A percentile compares a stretch with the other conserved stretches of the same genome.
phyloP scores from a whole-genome alignment of 306 rosid genomes.

The Dalbergia cultrata region DNA sequence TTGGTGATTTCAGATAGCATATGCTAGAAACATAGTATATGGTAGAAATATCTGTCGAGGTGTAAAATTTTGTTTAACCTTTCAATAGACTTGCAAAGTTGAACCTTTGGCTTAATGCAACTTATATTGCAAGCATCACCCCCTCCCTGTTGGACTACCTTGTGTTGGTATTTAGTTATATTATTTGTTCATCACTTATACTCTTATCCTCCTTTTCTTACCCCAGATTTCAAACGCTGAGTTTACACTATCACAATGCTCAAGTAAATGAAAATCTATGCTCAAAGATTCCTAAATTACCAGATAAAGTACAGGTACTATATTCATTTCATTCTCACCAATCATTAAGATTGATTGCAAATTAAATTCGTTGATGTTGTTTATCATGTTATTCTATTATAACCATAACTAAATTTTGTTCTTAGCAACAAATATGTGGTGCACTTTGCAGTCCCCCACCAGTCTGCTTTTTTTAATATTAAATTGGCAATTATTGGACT shows the following conservation, averaged over 20 bases:
- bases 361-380: conserved; percentile 17
- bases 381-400: conserved; percentile 10
- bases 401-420: background rate
- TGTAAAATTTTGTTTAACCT: background rate
- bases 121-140: background rate
- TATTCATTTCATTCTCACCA: background rate
- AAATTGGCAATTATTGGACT: too few relatives aligned
- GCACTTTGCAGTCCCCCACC: too few relatives aligned
- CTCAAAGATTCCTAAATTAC: conserved; percentile 82
- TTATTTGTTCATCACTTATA: conserved; percentile 16
- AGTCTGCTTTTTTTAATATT: too few relatives aligned
- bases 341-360: conserved; percentile 7
- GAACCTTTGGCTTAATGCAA: background rate
- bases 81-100: background rate
- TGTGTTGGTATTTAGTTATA: background rate
- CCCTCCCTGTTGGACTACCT: too few relatives aligned
- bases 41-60: background rate
- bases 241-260: conserved; percentile 71
- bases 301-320: conserved; percentile 87
- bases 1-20: too few relatives aligned
- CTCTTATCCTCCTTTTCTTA: conserved; percentile 10
- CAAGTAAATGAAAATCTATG: conserved; percentile 85
- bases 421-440: too few relatives aligned
- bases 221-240: conserved; percentile 83
- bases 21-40: background rate